phyloP scores from a whole-genome alignment of 176 grass and related monocot species.

The Saccharum officinarum region DNA sequence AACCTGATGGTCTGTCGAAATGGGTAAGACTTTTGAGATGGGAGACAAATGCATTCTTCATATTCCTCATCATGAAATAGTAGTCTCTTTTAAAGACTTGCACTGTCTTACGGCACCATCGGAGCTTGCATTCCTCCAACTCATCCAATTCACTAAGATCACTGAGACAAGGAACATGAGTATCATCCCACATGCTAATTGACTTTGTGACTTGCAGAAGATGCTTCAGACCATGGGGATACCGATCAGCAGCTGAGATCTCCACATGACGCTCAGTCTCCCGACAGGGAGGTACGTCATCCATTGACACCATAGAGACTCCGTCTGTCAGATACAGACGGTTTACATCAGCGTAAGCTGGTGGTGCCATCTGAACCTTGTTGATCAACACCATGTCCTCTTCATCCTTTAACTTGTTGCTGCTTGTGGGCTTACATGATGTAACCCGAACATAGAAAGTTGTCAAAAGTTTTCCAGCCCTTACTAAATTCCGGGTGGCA shows the following conservation, averaged over 20 bases:
- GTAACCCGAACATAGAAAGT: neutral
- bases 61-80: fast-evolving
- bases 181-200: neutral
- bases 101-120: neutral
- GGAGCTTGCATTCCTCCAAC: constrained; percentile 9
- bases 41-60: neutral
- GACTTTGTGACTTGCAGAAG: neutral
- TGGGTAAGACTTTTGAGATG: neutral
- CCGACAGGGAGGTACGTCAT: neutral
- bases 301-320: neutral
- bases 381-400: too few relatives aligned
- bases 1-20: too few relatives aligned
- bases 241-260: neutral
- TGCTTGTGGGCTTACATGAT: neutral
- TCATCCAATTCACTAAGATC: fast-evolving
- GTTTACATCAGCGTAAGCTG: neutral
- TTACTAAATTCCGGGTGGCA: fast-evolving
- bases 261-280: neutral
- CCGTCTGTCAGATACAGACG: fast-evolving
- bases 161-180: fast-evolving
- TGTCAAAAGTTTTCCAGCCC: fast-evolving
- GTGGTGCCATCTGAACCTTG: fast-evolving
- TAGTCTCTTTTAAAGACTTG: neutral
- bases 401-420: neutral
- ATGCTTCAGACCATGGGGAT: fast-evolving